phyloP scores from a whole-genome alignment of 129 eudicot genomes.

The Kitagawia praeruptora region DNA sequence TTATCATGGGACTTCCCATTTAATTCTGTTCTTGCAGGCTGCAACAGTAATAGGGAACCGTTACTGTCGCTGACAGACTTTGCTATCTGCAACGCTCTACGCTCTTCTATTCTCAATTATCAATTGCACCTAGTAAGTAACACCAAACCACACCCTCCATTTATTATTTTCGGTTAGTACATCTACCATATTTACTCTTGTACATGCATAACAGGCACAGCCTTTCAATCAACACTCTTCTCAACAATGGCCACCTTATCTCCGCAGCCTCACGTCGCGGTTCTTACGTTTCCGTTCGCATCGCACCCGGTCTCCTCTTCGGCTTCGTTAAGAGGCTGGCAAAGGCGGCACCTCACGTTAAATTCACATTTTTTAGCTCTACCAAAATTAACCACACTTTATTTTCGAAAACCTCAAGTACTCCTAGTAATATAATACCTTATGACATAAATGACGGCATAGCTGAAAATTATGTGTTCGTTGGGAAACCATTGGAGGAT shows the following conservation, averaged over 20 bases:
- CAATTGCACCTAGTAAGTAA: not conserved
- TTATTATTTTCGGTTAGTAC: too few relatives aligned
- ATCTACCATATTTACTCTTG: too few relatives aligned
- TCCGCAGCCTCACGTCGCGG: conserved; percentile 33
- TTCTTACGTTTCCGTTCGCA: conserved; percentile 53
- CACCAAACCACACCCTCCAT: not conserved
- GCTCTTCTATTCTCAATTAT: not conserved
- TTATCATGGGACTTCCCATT: too few relatives aligned
- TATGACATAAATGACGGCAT: conserved; percentile 42
- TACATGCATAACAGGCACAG: not conserved
- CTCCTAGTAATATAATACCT: conserved; percentile 23
- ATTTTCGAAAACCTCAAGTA: conserved; percentile 8
- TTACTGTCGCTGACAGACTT: too few relatives aligned
- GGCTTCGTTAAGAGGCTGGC: conserved; percentile 37
- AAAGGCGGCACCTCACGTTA: conserved; percentile 29
- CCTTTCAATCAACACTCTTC: not conserved
- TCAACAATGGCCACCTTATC: not conserved
- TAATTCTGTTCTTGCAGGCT: too few relatives aligned
- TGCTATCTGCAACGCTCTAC: not conserved
- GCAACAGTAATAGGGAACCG: too few relatives aligned
- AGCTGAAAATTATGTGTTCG: conserved; percentile 30
- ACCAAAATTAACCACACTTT: conserved; percentile 13
- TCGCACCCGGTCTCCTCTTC: conserved; percentile 49
- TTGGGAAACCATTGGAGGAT: conserved; percentile 34
- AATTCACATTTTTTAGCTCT: conserved; percentile 43